phyloP scores from a whole-genome alignment of 2,329 filamentous ascomycete genomes.

The Lasiodiplodia sp. region DNA sequence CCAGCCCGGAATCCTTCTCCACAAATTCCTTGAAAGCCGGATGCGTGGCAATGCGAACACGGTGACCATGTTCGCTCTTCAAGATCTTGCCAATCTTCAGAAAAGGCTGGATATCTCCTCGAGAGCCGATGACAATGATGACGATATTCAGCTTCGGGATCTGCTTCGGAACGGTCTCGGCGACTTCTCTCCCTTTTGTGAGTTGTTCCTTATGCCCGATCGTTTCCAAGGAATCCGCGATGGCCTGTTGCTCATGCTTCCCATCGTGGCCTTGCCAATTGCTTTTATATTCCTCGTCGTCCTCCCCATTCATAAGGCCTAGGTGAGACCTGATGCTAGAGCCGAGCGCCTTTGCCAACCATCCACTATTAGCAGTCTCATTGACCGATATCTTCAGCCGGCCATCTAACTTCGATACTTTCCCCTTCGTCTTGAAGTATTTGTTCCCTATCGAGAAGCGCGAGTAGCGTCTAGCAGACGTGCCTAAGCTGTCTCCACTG shows the following conservation, averaged over 20 bases:
- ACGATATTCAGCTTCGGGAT: constrained; percentile 75
- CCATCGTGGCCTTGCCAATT: not conserved
- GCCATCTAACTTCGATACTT: constrained; percentile 72
- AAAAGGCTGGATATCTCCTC: constrained; percentile 84
- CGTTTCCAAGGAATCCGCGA: not conserved
- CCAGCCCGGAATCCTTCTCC: constrained; percentile 73
- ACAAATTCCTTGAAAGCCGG: constrained; percentile 80
- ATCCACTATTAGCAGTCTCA: constrained; percentile 73
- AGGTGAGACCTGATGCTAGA: constrained; percentile 67
- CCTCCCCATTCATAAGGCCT: constrained; percentile 31
- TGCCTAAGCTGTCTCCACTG: not conserved
- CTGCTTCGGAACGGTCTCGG: constrained; percentile 35
- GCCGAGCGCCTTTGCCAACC: constrained; percentile 76
- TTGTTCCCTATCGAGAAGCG: constrained; percentile 70
- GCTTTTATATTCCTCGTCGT: constrained; percentile 29
- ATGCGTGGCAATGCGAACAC: constrained; percentile 80
- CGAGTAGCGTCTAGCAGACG: constrained; percentile 48
- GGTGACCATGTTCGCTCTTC: constrained; percentile 74
- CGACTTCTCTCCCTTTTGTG: constrained; percentile 38
- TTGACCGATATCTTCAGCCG: constrained; percentile 75
- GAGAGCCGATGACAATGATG: constrained; percentile 82
- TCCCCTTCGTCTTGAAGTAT: constrained; percentile 69
- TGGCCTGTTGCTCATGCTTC: not conserved
- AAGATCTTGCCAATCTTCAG: constrained; percentile 76
- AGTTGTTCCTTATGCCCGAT: not conserved